Base-by-base conservation (phyloP, 2,329 filamentous ascomycete genomes). In the Colletotrichum sidae region DNA sequence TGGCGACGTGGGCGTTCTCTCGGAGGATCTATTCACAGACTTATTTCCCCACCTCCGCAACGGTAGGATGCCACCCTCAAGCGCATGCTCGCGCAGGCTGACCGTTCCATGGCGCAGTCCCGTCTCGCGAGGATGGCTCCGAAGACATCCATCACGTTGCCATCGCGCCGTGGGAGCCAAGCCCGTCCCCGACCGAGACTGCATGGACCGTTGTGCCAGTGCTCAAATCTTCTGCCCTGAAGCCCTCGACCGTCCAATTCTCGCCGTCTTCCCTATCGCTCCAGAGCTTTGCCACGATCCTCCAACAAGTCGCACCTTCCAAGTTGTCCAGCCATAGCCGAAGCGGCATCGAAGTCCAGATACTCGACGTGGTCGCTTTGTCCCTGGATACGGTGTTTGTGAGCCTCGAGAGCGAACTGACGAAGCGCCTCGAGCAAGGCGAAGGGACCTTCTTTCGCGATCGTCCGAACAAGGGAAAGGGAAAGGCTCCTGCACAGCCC, bases 141-240 rank as follows among this genome's bases (percentile, higher is more conserved):
- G 77, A 79, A 66, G 78, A 84, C 33, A 73, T 86, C 61, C 81
- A 87, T 65, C 86, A 93, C 75, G 85, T 94, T 68, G 92, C 92
- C 46, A 87, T 94, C 69, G 88, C 91, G 51, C 91, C 91, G 4
- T 94, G 91, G 90, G 81, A 86, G 1, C 90, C 92, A 11, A 82
- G 80, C 59, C 76, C 82, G 41, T 81, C 79, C 6, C 78, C 86
- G 17, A 83, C 91, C 73, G 87, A 89, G 63, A 86, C 88, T 15
- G 84, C 86, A 51, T 99, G 96, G 96, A 93, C 93, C 8, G 87
- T 98, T 54, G 86, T 98, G 39, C 92, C 95, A 1, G 87, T 97
- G 65, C 84, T 84, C 25, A 82, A 84, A 69, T 89, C 89, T 46
- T 83, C 87, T 47, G 84, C 86, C 9, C 83, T 94, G 47, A 86